Conservation (phyloP, 192 early-diverging fungal species). For the Polychytrium aggregatum region DNA sequence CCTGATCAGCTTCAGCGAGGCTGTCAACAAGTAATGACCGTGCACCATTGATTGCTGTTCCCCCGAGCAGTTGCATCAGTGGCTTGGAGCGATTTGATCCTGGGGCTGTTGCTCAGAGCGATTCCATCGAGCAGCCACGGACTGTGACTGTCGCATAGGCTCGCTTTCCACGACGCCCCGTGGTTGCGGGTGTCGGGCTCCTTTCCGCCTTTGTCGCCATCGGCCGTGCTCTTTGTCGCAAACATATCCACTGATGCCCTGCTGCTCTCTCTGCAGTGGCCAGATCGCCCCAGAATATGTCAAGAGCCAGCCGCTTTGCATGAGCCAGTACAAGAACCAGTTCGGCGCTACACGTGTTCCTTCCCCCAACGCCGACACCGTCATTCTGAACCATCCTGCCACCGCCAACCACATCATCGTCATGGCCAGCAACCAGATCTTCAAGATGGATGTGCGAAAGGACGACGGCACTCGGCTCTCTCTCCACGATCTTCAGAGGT, state of each 20-base stretch:
- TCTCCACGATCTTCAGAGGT: constrained; percentile 30
- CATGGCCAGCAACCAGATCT: constrained; percentile 74
- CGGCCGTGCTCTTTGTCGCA: constrained; percentile 2
- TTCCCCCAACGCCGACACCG: constrained; percentile 50
- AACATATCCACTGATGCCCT: neutral
- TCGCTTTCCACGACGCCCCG: too few species aligned
- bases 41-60: too few species aligned
- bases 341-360: constrained; percentile 77
- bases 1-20: constrained; percentile 31
- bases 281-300: constrained; percentile 32
- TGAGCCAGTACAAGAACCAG: constrained; percentile 87
- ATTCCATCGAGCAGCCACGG: too few species aligned
- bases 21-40: constrained; percentile 22
- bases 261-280: constrained; percentile 8
- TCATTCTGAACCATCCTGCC: constrained; percentile 61
- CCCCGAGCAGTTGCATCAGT: too few species aligned
- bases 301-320: constrained; percentile 63
- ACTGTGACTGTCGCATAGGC: too few species aligned
- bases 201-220: too few species aligned
- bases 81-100: too few species aligned
- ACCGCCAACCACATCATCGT: constrained; percentile 74
- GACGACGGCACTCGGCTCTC: constrained; percentile 52
- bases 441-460: constrained; percentile 66
- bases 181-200: too few species aligned
- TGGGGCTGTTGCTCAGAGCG: too few species aligned